Percentiles rank a stretch among this genome's conserved stretches.
Evolutionary conservation across 192 early-diverging fungal species (phyloP).

Genomic region (Rhizophagus sp.): DNA sequence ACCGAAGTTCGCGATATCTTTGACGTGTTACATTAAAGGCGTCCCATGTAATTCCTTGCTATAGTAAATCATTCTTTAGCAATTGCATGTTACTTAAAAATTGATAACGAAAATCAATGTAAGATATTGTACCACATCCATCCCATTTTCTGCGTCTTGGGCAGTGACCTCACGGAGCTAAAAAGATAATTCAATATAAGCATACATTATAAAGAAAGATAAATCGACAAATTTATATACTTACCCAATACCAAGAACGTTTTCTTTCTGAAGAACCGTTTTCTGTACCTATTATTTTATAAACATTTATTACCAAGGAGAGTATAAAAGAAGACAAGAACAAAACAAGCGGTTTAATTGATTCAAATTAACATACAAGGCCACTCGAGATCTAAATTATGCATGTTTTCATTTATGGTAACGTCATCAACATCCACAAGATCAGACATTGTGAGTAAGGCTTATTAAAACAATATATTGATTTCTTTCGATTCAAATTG

Average conservation of each 20-base stretch:
- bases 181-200: not conserved
- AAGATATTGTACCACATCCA: conserved; percentile 38
- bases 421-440: not conserved
- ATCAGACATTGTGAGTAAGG: conserved; percentile 2
- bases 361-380: not conserved
- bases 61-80: not conserved
- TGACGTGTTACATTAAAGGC: conserved; percentile 33
- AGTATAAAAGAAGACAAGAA: not conserved
- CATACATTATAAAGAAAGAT: not conserved
- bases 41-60: conserved; percentile 47
- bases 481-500: no score
- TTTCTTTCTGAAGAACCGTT: conserved; percentile 3
- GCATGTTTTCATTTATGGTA: not conserved
- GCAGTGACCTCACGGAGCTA: conserved; percentile 33
- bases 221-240: not conserved
- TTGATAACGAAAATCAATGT: not conserved
- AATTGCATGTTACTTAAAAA: not conserved
- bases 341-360: not conserved
- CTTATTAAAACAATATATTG: no score
- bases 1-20: conserved; percentile 41
- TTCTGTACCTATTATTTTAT: not conserved
- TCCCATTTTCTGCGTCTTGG: conserved; percentile 33
- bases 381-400: conserved; percentile 13
- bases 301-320: not conserved
- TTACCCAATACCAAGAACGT: conserved; percentile 7